A percentile compares a stretch with the other conserved stretches of the same genome.
These are phyloP conservation scores for Colletotrichum falcatum DNA, from an alignment of 2,329 filamentous ascomycete species.

Conservation along the genomic window DNA sequence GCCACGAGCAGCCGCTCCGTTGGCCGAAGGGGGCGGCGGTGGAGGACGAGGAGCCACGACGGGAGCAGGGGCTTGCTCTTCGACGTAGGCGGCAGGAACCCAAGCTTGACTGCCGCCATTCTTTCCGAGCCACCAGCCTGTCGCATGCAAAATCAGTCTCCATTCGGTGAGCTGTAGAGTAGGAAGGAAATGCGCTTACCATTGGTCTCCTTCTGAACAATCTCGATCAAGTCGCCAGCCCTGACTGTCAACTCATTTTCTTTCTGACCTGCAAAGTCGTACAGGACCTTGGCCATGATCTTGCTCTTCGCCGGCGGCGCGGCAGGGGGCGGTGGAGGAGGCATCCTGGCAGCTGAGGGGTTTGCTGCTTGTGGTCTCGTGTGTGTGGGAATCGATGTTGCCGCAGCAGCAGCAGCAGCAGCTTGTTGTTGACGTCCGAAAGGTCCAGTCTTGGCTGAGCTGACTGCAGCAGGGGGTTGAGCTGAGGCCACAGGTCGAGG, in stretches of 20 bases:
- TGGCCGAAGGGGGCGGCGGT: constrained; percentile 69
- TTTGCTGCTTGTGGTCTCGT: constrained; percentile 33
- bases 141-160: constrained; percentile 48
- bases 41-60: constrained; percentile 72
- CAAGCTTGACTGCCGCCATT: constrained; percentile 82
- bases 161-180: background rate
- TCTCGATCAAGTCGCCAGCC: constrained; percentile 84
- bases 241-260: constrained; percentile 86
- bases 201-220: constrained; percentile 95
- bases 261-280: constrained; percentile 88
- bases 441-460: constrained; percentile 44
- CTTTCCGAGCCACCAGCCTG: constrained; percentile 97
- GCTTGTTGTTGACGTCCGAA: constrained; percentile 39
- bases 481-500: constrained; percentile 55
- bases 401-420: constrained; percentile 43
- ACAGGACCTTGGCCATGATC: constrained; percentile 88
- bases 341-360: constrained; percentile 48
- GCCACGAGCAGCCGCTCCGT: constrained; percentile 59
- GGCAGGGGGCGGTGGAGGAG: constrained; percentile 74
- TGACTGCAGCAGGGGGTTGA: constrained; percentile 51
- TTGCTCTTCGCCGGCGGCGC: constrained; percentile 73
- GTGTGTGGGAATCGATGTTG: constrained; percentile 37
- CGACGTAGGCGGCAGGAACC: constrained; percentile 93
- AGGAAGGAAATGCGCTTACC: constrained; percentile 67
- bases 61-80: constrained; percentile 78